phyloP scores from a whole-genome alignment of 2,329 filamentous ascomycete species.

The Aspergillus sp. region DNA sequence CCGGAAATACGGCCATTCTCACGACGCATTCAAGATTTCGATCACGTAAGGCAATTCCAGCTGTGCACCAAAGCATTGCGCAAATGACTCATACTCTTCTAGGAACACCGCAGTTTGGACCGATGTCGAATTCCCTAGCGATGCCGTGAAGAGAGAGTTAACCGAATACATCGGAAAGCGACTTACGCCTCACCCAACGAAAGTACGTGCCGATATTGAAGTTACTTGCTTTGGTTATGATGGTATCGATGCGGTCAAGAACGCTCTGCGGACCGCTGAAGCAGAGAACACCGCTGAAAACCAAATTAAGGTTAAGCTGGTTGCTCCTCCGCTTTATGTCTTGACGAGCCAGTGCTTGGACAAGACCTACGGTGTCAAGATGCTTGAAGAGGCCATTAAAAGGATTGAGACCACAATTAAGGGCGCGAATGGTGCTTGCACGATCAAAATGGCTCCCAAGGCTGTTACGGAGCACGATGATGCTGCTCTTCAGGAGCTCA shows the following conservation, averaged over 20 bases:
- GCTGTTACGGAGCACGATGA: slow-evolving; percentile 98
- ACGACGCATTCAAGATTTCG: slow-evolving; percentile 98
- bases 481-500: slow-evolving; percentile 91
- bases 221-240: slow-evolving; percentile 95
- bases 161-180: slow-evolving; percentile 96
- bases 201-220: slow-evolving; percentile 96
- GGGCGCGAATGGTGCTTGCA: slow-evolving; percentile 72
- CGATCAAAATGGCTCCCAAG: slow-evolving; percentile 98
- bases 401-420: slow-evolving; percentile 82
- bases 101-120: slow-evolving; percentile 96
- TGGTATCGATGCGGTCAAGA: slow-evolving; percentile 97
- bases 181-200: slow-evolving; percentile 95
- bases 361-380: slow-evolving; percentile 80
- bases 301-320: slow-evolving; percentile 96
- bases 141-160: slow-evolving; percentile 82
- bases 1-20: slow-evolving; percentile 93
- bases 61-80: neutral
- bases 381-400: slow-evolving; percentile 84
- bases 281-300: slow-evolving; percentile 87
- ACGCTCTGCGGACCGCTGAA: slow-evolving; percentile 85
- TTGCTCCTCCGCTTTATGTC: slow-evolving; percentile 96
- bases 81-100: slow-evolving; percentile 15
- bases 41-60: slow-evolving; percentile 72
- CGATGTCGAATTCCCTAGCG: slow-evolving; percentile 83
- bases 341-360: slow-evolving; percentile 94